Conservation (phyloP, 306 rosid genomes). For the Malus asiatica region DNA sequence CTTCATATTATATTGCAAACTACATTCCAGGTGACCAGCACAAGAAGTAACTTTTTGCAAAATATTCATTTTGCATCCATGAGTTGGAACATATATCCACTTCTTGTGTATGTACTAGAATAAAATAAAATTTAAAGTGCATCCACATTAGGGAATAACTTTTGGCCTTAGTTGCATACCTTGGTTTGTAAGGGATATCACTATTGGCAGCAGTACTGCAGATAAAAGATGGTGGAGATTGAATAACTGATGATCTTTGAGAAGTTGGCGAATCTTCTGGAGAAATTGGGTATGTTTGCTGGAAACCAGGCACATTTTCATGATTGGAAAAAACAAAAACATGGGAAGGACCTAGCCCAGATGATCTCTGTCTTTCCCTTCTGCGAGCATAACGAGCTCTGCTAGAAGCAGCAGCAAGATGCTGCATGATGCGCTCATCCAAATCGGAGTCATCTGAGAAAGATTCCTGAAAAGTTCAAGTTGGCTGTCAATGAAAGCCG, state of each 20-base stretch:
- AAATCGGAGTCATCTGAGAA: constrained; percentile 59
- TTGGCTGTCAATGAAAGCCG: not conserved
- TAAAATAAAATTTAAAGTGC: not conserved
- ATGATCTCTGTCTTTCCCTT: constrained; percentile 52
- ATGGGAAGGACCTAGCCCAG: constrained; percentile 53
- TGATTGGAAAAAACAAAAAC: constrained; percentile 32
- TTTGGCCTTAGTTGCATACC: constrained; percentile 27
- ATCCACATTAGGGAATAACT: not conserved
- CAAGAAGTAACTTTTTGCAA: not conserved
- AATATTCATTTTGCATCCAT: not conserved
- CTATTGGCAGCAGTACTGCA: constrained; percentile 20
- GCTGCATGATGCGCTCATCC: constrained; percentile 72
- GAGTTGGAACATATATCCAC: not conserved
- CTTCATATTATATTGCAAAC: not conserved
- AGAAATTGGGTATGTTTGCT: constrained; percentile 28
- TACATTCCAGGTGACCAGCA: not conserved
- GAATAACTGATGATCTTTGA: constrained; percentile 26
- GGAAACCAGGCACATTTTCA: constrained; percentile 21
- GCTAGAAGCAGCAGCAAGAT: constrained; percentile 54
- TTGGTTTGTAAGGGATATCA: constrained; percentile 35
- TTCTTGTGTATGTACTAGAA: not conserved
- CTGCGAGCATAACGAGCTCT: constrained; percentile 47
- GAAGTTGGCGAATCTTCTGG: constrained; percentile 37
- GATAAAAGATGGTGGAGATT: constrained; percentile 23
- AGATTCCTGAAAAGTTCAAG: constrained; percentile 49